Percentiles rank a stretch among this genome's conserved stretches.
Evolutionary conservation across 805 yeast genomes (phyloP).

Genomic region (Maudiozyma serrabonitensis): DNA sequence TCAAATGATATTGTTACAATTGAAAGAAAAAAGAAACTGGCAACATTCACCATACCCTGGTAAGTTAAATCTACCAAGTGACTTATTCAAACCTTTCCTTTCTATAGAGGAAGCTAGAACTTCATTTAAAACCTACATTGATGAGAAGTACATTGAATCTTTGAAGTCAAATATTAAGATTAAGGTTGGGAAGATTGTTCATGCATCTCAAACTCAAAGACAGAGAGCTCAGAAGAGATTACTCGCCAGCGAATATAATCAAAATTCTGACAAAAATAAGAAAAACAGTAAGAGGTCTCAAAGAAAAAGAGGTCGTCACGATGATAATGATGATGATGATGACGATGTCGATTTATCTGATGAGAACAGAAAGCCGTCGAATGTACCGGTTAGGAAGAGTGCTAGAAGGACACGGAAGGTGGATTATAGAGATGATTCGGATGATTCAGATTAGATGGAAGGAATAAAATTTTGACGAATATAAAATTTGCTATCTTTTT

Average conservation of each 20-base stretch:
- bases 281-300: slow-evolving; percentile 2
- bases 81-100: slow-evolving; percentile 54
- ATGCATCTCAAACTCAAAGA: slow-evolving; percentile 24
- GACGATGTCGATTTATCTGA: slow-evolving; percentile 14
- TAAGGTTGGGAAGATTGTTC: slow-evolving; percentile 25
- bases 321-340: slow-evolving; percentile 11
- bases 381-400: slow-evolving; percentile 32
- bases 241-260: slow-evolving; percentile 15
- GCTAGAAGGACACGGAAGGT: slow-evolving; percentile 27
- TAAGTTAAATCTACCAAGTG: slow-evolving; percentile 58
- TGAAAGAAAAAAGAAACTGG: slow-evolving; percentile 56
- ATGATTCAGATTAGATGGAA: not conserved
- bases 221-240: slow-evolving; percentile 24
- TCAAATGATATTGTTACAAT: slow-evolving; percentile 52
- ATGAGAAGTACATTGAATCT: slow-evolving; percentile 35
- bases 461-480: too few species aligned
- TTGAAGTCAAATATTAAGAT: slow-evolving; percentile 28
- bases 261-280: slow-evolving; percentile 5
- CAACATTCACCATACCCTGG: slow-evolving; percentile 75
- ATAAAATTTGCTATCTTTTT: too few species aligned
- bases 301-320: slow-evolving; percentile 2
- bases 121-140: slow-evolving; percentile 46
- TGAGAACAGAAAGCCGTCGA: slow-evolving; percentile 5
- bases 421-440: slow-evolving; percentile 27
- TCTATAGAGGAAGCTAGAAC: slow-evolving; percentile 48